phyloP scores from a whole-genome alignment of 140 eudicot genomes.

The Anethum foeniculum region DNA sequence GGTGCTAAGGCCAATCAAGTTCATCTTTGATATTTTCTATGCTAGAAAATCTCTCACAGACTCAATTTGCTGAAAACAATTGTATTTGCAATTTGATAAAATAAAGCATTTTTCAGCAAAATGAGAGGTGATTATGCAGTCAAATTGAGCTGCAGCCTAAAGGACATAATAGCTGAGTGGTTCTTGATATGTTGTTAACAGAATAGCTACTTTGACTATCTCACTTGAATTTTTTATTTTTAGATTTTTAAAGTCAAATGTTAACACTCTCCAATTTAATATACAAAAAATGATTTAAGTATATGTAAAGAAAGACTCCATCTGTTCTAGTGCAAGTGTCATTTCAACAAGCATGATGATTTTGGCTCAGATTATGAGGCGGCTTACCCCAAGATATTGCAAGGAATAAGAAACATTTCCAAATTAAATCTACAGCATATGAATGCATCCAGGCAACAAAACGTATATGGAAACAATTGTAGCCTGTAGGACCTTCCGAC shows the following conservation, averaged over 20 bases:
- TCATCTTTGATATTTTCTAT: slow-evolving; percentile 29
- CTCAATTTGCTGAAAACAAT: slow-evolving; percentile 16
- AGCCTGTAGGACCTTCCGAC: neutral
- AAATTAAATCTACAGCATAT: neutral
- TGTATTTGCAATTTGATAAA: slow-evolving; percentile 12
- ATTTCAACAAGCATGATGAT: neutral
- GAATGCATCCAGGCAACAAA: neutral
- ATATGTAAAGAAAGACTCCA: neutral
- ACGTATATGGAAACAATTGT: neutral
- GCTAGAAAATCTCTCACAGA: slow-evolving; percentile 18
- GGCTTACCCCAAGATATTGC: neutral
- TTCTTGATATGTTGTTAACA: neutral
- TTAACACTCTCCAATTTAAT: neutral
- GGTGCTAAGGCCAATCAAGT: slow-evolving; percentile 36
- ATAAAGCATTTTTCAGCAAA: slow-evolving; percentile 36
- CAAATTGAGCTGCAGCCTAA: slow-evolving; percentile 17
- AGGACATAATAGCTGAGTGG: slow-evolving; percentile 6
- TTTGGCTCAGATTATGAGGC: neutral
- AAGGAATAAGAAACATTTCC: neutral
- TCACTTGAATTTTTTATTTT: slow-evolving; percentile 2
- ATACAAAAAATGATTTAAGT: neutral
- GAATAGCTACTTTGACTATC: neutral
- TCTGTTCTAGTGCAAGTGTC: neutral
- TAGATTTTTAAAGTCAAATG: neutral
- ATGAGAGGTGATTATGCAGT: slow-evolving; percentile 33